Base-by-base conservation (phyloP, 345 rosid genomes). In the Sonneratia caseolaris region DNA sequence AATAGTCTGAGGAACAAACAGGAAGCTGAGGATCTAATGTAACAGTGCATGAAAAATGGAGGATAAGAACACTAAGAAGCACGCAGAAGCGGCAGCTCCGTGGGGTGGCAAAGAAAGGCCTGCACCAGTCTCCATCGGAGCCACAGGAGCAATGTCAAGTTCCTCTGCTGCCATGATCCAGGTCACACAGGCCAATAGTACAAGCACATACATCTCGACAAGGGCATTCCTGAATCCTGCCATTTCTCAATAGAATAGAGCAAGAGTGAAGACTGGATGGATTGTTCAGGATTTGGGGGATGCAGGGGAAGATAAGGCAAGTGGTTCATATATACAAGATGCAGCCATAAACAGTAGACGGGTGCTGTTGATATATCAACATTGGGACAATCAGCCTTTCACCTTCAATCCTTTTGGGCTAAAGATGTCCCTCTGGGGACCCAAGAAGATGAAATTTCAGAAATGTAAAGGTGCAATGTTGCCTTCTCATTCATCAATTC, bases 71-170 rank as follows among this genome's bases (percentile, higher is more conserved):
- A 68, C 38, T 8, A 45, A 40, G 32, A 57, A 43, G 40, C n/a
- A 45, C 32, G 27, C 5, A 19, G 51, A 27, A 35, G 49, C 66
- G 7, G 43, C 75, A 67, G 59, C 16, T 42, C 56, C 14, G 61
- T 53, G 32, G 66, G 40, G 53, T 21, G 22, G 70, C 35, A 67
- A 73, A 3, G 40, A 68, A 70, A 15, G 38, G 57, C 76, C 71
- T 11, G 76, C 57, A n/a, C 76, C 76, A 3, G 76, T 68, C 57
- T 68, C 71, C 76, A 57, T 68, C 8, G 56, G 66, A 40, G 76
- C 70, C 53, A 45, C 48, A 0, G 76, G 76, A 10, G 76, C 76
- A 0, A 37, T 47, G 27, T 47, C 66, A 13, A 73, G 76, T 62
- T 73, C 71, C 65, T 73, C 65, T 21, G 76, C 76, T 38, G 14